phyloP scores from a whole-genome alignment of 2,329 filamentous ascomycete genomes.

The Neocucurbitaria cava region DNA sequence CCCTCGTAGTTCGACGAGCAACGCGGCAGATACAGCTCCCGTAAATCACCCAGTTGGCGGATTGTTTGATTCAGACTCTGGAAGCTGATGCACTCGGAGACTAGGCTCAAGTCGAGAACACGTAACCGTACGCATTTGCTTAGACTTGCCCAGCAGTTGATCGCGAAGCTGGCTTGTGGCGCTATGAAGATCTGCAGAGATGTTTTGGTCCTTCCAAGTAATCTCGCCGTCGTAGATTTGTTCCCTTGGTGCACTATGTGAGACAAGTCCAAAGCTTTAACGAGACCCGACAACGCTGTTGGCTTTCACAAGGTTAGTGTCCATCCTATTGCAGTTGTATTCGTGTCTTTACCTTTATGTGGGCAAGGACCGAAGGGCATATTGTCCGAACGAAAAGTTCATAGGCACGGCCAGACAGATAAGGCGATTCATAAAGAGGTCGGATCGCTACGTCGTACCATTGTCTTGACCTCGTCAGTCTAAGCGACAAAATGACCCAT shows the following conservation, averaged over 20 bases:
- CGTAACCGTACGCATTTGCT: constrained; percentile 61
- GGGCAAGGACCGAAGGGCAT: constrained; percentile 59
- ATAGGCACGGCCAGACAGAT: constrained; percentile 61
- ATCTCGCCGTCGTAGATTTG: constrained; percentile 63
- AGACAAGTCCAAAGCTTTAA: constrained; percentile 61
- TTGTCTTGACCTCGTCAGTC: constrained; percentile 45
- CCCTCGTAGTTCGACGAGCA: constrained; percentile 41
- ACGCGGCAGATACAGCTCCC: constrained; percentile 55
- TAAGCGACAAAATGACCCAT: neutral
- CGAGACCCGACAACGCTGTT: constrained; percentile 57
- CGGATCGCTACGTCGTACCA: constrained; percentile 64
- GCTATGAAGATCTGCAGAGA: constrained; percentile 63
- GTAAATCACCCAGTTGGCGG: constrained; percentile 54
- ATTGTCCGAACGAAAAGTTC: constrained; percentile 62
- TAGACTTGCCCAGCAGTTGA: constrained; percentile 64
- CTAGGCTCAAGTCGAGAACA: constrained; percentile 60
- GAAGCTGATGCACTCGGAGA: constrained; percentile 59
- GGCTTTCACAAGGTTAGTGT: constrained; percentile 35
- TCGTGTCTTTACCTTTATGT: constrained; percentile 43
- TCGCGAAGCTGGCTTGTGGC: constrained; percentile 64
- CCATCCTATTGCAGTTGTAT: neutral
- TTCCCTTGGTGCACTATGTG: constrained; percentile 65
- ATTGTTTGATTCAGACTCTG: constrained; percentile 59
- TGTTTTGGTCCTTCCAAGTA: constrained; percentile 62
- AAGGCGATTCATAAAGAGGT: constrained; percentile 61